phyloP scores from a whole-genome alignment of 1,139 yeast genomes.

The Suhomyces ambrosiae region DNA sequence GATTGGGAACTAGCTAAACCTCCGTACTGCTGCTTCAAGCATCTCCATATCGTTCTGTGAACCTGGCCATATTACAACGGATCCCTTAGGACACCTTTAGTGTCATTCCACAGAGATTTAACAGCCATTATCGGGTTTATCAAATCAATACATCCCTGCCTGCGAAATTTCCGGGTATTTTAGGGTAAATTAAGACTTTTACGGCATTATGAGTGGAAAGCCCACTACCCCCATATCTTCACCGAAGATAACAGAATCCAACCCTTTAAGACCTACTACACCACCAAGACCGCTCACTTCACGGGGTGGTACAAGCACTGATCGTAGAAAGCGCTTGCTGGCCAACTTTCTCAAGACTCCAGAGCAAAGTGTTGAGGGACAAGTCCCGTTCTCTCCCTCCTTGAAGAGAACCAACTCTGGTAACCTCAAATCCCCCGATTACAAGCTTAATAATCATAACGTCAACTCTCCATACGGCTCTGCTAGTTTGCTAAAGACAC shows the following conservation, averaged over 20 bases:
- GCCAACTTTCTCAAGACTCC: constrained; percentile 36
- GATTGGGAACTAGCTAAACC: too few relatives aligned
- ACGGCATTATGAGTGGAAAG: constrained; percentile 24
- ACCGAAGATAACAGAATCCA: constrained; percentile 22
- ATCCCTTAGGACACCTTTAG: too few relatives aligned
- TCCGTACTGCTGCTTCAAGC: neutral
- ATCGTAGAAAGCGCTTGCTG: constrained; percentile 25
- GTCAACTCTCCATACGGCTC: constrained; percentile 34
- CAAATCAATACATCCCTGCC: too few relatives aligned
- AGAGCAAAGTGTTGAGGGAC: constrained; percentile 23
- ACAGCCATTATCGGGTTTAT: too few relatives aligned
- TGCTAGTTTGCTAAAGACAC: constrained; percentile 37
- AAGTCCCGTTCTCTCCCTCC: constrained; percentile 44
- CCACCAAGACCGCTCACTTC: constrained; percentile 28
- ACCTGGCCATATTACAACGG: too few relatives aligned
- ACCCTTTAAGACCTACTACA: constrained; percentile 28
- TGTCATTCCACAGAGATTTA: too few relatives aligned
- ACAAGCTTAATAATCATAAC: constrained; percentile 27
- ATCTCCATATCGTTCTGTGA: too few relatives aligned
- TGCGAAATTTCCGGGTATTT: too few relatives aligned
- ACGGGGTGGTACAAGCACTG: constrained; percentile 6
- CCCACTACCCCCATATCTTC: constrained; percentile 42
- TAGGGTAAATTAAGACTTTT: neutral
- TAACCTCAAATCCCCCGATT: constrained; percentile 36
- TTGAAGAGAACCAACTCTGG: constrained; percentile 39